These are phyloP conservation scores for Coemansia erecta DNA, from an alignment of 192 early-diverging fungal genomes.

Conservation along the genomic window DNA sequence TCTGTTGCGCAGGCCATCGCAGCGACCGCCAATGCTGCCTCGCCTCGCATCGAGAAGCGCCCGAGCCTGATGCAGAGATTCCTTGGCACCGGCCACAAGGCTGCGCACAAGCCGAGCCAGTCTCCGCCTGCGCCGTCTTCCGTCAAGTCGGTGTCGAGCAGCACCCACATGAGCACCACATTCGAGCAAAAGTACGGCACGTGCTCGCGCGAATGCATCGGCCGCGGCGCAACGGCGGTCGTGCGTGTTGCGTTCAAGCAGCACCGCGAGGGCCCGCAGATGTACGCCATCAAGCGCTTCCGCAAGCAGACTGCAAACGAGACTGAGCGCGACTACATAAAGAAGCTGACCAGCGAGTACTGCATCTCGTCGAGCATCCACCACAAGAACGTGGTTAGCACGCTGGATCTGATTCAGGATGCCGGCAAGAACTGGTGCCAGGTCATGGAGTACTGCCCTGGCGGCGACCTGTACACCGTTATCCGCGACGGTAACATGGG, in stretches of 20 bases:
- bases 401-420: conserved; percentile 95
- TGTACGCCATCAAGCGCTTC: conserved; percentile 94
- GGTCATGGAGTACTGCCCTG: conserved; percentile 83
- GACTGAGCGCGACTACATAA: conserved; percentile 90
- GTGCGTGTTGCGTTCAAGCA: conserved; percentile 82
- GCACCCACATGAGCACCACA: conserved; percentile 2
- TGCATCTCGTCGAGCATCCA: conserved; percentile 90
- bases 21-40: conserved; percentile 1
- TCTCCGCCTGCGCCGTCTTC: conserved; percentile 27
- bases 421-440: conserved; percentile 79
- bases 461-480: conserved; percentile 85
- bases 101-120: not conserved
- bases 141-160: conserved; percentile 21
- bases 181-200: conserved; percentile 79
- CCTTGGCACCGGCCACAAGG: conserved; percentile 28
- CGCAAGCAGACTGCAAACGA: conserved; percentile 80
- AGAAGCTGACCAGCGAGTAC: conserved; percentile 93
- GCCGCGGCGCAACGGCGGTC: conserved; percentile 87
- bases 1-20: conserved; percentile 41
- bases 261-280: conserved; percentile 59
- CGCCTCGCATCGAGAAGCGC: conserved; percentile 45
- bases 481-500: conserved; percentile 78
- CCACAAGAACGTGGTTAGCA: conserved; percentile 88
- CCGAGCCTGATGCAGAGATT: conserved; percentile 54
- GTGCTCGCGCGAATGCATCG: conserved; percentile 73